A percentile compares a stretch with the other conserved stretches of the same genome.
Conservation (phyloP, 1,284 basidiomycete genomes). For the Papiliotrema terrestris region DNA sequence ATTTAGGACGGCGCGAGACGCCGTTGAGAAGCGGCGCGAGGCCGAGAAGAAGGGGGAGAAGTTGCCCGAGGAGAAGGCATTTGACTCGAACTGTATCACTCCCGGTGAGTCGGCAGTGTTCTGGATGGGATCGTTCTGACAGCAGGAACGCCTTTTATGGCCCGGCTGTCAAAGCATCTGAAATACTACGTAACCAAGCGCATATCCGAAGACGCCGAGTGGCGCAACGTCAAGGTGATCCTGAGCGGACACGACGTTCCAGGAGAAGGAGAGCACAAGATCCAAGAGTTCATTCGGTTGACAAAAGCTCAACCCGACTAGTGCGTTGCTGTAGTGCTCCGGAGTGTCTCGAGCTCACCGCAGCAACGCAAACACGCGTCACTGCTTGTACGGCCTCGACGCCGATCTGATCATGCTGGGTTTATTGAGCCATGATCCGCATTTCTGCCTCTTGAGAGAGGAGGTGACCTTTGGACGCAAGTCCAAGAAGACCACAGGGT, state of each 20-base stretch:
- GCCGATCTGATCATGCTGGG: constrained; percentile 99
- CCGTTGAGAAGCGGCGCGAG: constrained; percentile 78
- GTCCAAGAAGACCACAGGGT: constrained; percentile 67
- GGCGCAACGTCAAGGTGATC: constrained; percentile 88
- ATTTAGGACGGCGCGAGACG: constrained; percentile 93
- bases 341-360: neutral
- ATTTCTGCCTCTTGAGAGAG: constrained; percentile 95
- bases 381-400: constrained; percentile 97
- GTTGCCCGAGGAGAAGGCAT: constrained; percentile 87
- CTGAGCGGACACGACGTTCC: constrained; percentile 98
- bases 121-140: neutral
- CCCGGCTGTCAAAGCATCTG: constrained; percentile 80
- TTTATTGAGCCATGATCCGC: constrained; percentile 93
- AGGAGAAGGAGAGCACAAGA: constrained; percentile 99
- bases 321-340: constrained; percentile 15
- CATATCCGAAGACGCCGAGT: constrained; percentile 90
- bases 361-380: constrained; percentile 57
- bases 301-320: constrained; percentile 93
- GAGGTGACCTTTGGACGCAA: constrained; percentile 96
- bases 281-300: constrained; percentile 98
- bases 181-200: constrained; percentile 97
- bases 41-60: constrained; percentile 86
- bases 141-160: constrained; percentile 91
- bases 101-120: constrained; percentile 62
- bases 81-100: constrained; percentile 99